Percentiles rank a stretch among this genome's conserved stretches.
Conservation (phyloP, 768 basidiomycete genomes). For the Mycena metata region DNA sequence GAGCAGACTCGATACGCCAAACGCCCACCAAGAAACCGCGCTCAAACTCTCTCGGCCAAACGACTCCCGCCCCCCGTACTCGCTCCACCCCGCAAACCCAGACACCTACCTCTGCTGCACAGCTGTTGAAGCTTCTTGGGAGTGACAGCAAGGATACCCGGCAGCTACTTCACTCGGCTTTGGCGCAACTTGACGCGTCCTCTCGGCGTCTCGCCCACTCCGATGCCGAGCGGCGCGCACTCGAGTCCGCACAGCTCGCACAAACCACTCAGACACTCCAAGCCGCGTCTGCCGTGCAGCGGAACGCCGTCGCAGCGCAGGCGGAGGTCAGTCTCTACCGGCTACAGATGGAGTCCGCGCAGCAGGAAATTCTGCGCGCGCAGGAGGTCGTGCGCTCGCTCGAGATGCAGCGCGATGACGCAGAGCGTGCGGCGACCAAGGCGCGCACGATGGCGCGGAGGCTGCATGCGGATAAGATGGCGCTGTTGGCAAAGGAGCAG, state of each 20-base stretch:
- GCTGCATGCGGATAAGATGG: conserved; percentile 65
- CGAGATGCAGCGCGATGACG: conserved; percentile 33
- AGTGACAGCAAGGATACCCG: conserved; percentile 13
- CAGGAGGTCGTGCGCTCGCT: conserved; percentile 14
- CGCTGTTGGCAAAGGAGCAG: conserved; percentile 67
- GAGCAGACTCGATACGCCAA: neutral
- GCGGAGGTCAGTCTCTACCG: conserved; percentile 21
- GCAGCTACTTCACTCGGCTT: conserved; percentile 11
- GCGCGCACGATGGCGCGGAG: conserved; percentile 67
- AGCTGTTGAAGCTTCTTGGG: conserved; percentile 17
- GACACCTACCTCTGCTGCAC: conserved; percentile 11
- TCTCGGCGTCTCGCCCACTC: conserved; percentile 15
- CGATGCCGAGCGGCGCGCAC: conserved; percentile 22
- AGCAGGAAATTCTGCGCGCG: conserved; percentile 22
- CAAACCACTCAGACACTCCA: conserved; percentile 9
- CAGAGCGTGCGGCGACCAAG: conserved; percentile 49
- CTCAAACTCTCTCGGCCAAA: conserved; percentile 3
- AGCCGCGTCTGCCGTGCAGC: conserved; percentile 13
- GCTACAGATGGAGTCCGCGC: conserved; percentile 27
- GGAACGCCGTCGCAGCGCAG: conserved; percentile 23
- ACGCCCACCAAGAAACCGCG: conserved; percentile 14
- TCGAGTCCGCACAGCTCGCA: conserved; percentile 19
- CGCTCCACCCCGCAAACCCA: conserved; percentile 17
- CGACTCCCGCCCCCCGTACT: neutral
- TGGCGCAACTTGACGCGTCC: conserved; percentile 28